Base-by-base conservation (phyloP, 257 asterid species). In the Buddleja alternifolia region DNA sequence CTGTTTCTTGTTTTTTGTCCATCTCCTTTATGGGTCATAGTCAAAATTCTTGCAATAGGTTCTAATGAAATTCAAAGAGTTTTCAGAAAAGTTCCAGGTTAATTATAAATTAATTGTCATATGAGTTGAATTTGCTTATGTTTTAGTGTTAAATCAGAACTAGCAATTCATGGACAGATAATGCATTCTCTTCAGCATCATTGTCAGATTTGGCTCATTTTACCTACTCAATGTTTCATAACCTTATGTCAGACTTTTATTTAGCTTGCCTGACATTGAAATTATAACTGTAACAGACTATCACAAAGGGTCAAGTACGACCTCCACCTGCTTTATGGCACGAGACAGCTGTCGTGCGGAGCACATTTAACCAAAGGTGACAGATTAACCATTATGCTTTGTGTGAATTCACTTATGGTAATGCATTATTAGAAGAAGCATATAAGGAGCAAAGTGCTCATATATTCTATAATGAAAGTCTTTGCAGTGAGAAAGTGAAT, bases 301-400 rank as follows among this genome's bases (percentile, higher is more conserved):
- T 84, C 67, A 66, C 67, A 47, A 37, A 66, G 74, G 54, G 71
- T 9, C 75, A 82, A 14, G 3, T 78, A 74, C 34, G 8, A 54
- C 82, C 77, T 62, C 78, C 79, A 60, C 82, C 78, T 36, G 2
- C 48, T 46, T 40, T 76, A 66, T 80, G 90, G 88, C 86, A 84
- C 60, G 82, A 81, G 80, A 64, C 81, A 1, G 73, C 77, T 29
- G 1, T 63, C 51, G 32, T 21, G 19, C 61, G 8, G 46, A 24
- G 53, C 47, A 56, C 81, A 48, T 41, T 37, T 57, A 46, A 71
- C 24, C 45, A 17, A 78, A 83, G 90, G 93, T 84, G 32, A 71
- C 78, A 69, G 3, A 45, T 51, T 61, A 23, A 23, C 47, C 25
- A 2, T 73, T 19, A 21, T 58, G 6, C 63, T 54, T 72, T 39